A percentile compares a stretch with the other conserved stretches of the same genome.
These are phyloP conservation scores for Pichia occidentalis DNA, from an alignment of 805 yeast genomes.

Conservation along the genomic window DNA sequence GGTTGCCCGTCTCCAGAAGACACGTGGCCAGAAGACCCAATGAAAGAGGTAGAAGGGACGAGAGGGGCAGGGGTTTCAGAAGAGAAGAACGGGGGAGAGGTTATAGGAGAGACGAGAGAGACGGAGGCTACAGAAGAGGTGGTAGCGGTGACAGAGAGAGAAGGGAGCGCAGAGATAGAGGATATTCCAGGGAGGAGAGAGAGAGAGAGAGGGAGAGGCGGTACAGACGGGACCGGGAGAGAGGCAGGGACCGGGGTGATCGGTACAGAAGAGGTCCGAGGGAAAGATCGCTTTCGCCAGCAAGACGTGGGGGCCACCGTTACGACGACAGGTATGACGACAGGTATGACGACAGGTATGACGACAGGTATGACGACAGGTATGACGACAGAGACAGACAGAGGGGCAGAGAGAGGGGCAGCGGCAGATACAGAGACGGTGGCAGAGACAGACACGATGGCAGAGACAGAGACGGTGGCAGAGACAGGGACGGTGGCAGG, in stretches of 20 bases:
- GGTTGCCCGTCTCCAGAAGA: constrained; percentile 37
- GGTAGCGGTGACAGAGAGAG: constrained; percentile 12
- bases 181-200: constrained; percentile 16
- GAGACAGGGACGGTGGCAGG: constrained; percentile 7
- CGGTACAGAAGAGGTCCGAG: neutral
- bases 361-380: too few relatives aligned
- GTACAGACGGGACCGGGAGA: constrained; percentile 10
- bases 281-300: too few relatives aligned
- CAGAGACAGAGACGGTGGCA: constrained; percentile 3
- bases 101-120: constrained; percentile 11
- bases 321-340: too few relatives aligned
- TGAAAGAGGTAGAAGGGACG: constrained; percentile 8
- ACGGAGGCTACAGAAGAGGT: constrained; percentile 17
- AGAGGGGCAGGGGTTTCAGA: constrained; percentile 13
- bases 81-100: constrained; percentile 16
- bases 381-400: too few relatives aligned
- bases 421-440: constrained; percentile 1
- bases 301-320: too few relatives aligned
- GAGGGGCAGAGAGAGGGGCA: too few relatives aligned
- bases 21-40: neutral
- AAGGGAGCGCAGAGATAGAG: constrained; percentile 14
- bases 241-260: constrained; percentile 5
- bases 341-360: too few relatives aligned
- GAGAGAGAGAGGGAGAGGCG: constrained; percentile 8
- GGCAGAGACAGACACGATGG: constrained; percentile 5